Percentiles rank a stretch among this genome's conserved stretches.
These are phyloP conservation scores for Sporopachydermia cereana DNA, from an alignment of 1,139 yeast genomes.

Conservation along the genomic window DNA sequence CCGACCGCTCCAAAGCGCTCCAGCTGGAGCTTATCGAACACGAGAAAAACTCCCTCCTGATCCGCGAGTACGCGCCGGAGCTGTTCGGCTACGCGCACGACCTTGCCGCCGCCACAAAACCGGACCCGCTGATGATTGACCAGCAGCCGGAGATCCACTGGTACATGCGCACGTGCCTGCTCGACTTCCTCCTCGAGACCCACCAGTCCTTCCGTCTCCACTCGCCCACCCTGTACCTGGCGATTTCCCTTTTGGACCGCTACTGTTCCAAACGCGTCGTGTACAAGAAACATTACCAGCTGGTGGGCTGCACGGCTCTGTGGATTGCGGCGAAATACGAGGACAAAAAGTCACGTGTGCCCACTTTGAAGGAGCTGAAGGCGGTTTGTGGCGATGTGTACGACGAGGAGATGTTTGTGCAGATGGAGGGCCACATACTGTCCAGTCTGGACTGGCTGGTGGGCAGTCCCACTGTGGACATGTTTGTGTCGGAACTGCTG, in stretches of 20 bases:
- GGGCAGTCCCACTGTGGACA: conserved; percentile 39
- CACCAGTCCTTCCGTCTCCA: conserved; percentile 68
- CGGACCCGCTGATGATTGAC: conserved; percentile 66
- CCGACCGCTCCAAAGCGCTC: no score
- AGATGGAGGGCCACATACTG: conserved; percentile 88
- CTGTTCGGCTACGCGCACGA: conserved; percentile 16
- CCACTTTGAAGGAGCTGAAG: conserved; percentile 66
- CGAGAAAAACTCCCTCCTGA: conserved; percentile 4
- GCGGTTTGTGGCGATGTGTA: conserved; percentile 77
- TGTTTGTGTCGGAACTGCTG: conserved; percentile 24
- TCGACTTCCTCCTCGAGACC: conserved; percentile 74
- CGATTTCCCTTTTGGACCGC: conserved; percentile 76
- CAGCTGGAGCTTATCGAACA: conserved; percentile 15
- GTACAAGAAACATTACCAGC: conserved; percentile 83
- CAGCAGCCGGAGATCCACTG: conserved; percentile 87
- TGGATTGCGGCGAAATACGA: conserved; percentile 95
- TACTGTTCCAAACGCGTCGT: conserved; percentile 87
- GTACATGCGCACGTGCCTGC: conserved; percentile 82
- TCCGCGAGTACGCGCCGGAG: conserved; percentile 17
- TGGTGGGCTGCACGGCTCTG: conserved; percentile 85
- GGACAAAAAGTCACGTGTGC: conserved; percentile 76
- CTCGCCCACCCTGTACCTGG: conserved; percentile 68
- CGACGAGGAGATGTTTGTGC: conserved; percentile 82
- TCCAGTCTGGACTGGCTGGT: conserved; percentile 77
- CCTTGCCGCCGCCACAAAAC: conserved; percentile 26